These are phyloP conservation scores for Evernia prunastri DNA, from an alignment of 495 filamentous ascomycete species.

Conservation along the genomic window DNA sequence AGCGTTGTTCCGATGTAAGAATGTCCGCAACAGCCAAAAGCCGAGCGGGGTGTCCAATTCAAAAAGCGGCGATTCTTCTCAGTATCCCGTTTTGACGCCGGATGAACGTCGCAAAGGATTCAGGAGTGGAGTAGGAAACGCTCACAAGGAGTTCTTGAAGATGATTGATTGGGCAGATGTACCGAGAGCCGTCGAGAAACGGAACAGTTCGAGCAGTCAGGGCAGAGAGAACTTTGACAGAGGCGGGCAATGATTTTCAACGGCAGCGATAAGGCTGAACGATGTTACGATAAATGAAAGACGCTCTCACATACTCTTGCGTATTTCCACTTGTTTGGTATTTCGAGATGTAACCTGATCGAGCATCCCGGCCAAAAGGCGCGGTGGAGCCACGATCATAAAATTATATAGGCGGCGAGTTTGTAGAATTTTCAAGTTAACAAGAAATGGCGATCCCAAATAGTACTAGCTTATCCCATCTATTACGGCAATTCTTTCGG, in stretches of 20 bases:
- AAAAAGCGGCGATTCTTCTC: background rate
- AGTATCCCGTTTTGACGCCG: background rate
- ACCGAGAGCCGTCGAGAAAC: background rate
- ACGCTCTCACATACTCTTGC: background rate
- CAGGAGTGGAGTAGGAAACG: background rate
- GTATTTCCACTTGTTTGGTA: background rate
- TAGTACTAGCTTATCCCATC: background rate
- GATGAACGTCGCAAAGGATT: conserved; percentile 2
- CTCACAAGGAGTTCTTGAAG: conserved; percentile 5
- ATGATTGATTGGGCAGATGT: conserved; percentile 3
- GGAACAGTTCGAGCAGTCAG: background rate
- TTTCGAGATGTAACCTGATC: background rate
- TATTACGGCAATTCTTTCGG: background rate
- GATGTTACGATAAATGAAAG: background rate
- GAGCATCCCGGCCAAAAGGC: background rate
- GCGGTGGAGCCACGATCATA: background rate
- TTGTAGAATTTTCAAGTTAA: no score
- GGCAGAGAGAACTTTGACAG: background rate
- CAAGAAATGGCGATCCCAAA: background rate
- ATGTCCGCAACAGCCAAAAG: background rate
- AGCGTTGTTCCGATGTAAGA: conserved; percentile 4
- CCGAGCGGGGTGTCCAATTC: background rate
- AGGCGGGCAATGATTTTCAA: background rate
- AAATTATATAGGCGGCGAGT: no score
- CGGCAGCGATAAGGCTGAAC: background rate